phyloP scores from a whole-genome alignment of 2,329 filamentous ascomycete species.

The Arthrobotrys iridis region DNA sequence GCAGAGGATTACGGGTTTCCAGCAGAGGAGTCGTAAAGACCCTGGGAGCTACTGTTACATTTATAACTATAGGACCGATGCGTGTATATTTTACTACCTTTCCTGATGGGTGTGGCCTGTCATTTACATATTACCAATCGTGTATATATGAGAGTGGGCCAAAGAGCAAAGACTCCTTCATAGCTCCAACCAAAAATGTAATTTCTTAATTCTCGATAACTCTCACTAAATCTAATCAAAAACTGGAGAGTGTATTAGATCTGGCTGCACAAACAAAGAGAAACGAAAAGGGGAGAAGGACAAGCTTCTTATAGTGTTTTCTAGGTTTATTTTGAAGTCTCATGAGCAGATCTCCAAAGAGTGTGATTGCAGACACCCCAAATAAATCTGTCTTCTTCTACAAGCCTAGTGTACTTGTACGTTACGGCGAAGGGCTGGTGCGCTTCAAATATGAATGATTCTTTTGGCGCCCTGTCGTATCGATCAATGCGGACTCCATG shows the following conservation, averaged over 20 bases:
- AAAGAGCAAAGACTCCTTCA: not conserved
- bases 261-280: too few relatives aligned
- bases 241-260: too few relatives aligned
- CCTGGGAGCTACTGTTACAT: constrained; percentile 77
- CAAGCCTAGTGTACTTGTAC: not conserved
- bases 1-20: constrained; percentile 74
- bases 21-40: constrained; percentile 67
- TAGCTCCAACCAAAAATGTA: too few relatives aligned
- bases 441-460: not conserved
- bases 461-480: not conserved
- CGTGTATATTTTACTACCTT: constrained; percentile 86
- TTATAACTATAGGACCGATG: constrained; percentile 88
- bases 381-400: not conserved
- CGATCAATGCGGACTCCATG: not conserved
- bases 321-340: too few relatives aligned
- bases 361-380: not conserved
- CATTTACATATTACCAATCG: constrained; percentile 33
- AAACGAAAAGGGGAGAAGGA: too few relatives aligned
- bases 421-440: not conserved
- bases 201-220: too few relatives aligned
- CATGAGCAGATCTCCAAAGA: not conserved
- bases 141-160: constrained; percentile 41
- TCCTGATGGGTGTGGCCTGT: constrained; percentile 29
- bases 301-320: too few relatives aligned
- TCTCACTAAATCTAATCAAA: too few relatives aligned